A percentile compares a stretch with the other conserved stretches of the same genome.
Conservation (phyloP, 129 eudicot genomes). For the Arctium lappa region DNA sequence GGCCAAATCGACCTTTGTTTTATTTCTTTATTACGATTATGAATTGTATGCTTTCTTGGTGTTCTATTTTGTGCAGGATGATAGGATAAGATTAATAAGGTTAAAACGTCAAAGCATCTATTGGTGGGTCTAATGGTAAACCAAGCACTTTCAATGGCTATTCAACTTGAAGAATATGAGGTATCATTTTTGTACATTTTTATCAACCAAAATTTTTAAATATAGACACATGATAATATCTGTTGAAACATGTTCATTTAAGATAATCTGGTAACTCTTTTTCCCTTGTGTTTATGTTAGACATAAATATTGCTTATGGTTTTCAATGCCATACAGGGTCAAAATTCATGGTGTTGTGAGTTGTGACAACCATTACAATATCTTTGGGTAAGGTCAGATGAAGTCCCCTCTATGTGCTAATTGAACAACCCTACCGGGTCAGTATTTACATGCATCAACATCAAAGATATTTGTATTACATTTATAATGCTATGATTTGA, state of each 20-base stretch:
- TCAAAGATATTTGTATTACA: neutral
- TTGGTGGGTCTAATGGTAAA: neutral
- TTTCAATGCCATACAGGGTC: neutral
- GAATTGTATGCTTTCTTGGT: neutral
- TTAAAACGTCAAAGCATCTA: neutral
- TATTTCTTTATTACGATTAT: neutral
- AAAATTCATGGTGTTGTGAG: neutral
- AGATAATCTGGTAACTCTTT: neutral
- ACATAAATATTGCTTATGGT: neutral
- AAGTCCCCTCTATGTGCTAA: neutral
- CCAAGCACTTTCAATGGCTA: neutral
- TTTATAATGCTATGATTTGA: neutral
- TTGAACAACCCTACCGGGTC: neutral
- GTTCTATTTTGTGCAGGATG: neutral
- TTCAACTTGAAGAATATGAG: neutral
- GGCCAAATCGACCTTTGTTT: neutral
- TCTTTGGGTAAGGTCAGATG: neutral
- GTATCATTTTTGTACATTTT: neutral
- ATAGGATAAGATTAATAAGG: neutral
- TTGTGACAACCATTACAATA: neutral
- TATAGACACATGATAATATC: neutral
- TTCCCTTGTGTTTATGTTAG: neutral
- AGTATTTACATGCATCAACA: neutral
- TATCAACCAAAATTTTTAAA: neutral
- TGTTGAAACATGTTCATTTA: neutral